A percentile compares a stretch with the other conserved stretches of the same genome.
These are phyloP conservation scores for Leishmania mexicana DNA, from an alignment of 208 protist species.

Conservation along the genomic window DNA sequence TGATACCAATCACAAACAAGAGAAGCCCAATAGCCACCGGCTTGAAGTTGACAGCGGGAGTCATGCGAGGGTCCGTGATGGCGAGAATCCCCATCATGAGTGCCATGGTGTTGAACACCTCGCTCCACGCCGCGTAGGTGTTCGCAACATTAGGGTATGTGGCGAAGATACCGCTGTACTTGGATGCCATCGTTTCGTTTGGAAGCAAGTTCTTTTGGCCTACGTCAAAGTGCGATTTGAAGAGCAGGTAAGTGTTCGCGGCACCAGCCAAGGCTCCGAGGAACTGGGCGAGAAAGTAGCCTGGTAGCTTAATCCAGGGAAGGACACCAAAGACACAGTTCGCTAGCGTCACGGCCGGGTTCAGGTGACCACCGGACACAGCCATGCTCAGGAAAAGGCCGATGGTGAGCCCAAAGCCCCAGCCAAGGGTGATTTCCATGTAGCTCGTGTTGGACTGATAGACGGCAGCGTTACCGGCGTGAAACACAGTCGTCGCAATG, in stretches of 20 bases:
- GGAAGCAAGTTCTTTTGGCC: constrained; percentile 10
- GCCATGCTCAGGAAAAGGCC: constrained; percentile 47
- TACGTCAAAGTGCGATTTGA: constrained; percentile 36
- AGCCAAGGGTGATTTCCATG: constrained; percentile 46
- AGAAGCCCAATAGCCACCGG: constrained; percentile 47
- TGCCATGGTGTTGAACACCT: constrained; percentile 46
- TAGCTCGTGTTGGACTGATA: constrained; percentile 26
- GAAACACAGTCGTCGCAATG: constrained; percentile 29
- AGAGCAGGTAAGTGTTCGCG: constrained; percentile 45
- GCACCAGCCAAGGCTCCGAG: constrained; percentile 41
- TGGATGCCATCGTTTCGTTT: constrained; percentile 31
- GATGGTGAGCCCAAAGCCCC: constrained; percentile 45
- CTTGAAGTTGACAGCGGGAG: constrained; percentile 41
- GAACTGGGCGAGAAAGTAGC: constrained; percentile 46
- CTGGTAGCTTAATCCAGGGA: constrained; percentile 53
- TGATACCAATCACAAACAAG: constrained; percentile 46
- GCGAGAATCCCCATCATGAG: constrained; percentile 54
- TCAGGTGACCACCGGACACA: constrained; percentile 57
- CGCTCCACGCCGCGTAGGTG: constrained; percentile 35
- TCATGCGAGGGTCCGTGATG: constrained; percentile 45
- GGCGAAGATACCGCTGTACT: constrained; percentile 44
- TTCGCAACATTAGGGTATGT: constrained; percentile 47
- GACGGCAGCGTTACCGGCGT: not conserved
- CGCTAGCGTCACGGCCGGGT: constrained; percentile 53
- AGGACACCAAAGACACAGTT: constrained; percentile 43